Evolutionary conservation across 148 eudicot genomes (phyloP).

Genomic region (Camellia sinensis): DNA sequence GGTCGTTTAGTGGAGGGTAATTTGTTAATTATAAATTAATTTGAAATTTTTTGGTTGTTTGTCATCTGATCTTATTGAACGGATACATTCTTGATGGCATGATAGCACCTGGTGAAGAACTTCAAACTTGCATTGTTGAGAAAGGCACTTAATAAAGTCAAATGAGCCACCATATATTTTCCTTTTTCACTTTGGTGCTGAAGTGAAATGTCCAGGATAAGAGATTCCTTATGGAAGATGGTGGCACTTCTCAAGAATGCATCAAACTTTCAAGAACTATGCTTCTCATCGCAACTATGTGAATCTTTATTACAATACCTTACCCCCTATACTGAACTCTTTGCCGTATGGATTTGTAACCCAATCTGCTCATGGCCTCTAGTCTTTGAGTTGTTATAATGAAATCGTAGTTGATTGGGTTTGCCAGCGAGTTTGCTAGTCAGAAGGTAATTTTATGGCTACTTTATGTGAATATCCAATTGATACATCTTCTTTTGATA

Average conservation of each 20-base stretch:
- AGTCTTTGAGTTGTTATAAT: background rate
- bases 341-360: background rate
- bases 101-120: background rate
- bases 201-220: conserved; percentile 3
- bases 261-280: background rate
- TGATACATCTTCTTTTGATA: background rate
- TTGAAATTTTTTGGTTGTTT: background rate
- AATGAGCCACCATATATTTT: background rate
- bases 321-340: background rate
- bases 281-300: background rate
- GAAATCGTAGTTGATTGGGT: background rate
- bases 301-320: background rate
- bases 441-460: background rate
- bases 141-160: background rate
- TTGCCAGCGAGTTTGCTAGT: background rate
- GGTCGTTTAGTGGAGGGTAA: conserved; percentile 20
- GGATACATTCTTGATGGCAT: background rate
- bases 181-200: background rate
- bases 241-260: background rate
- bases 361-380: background rate
- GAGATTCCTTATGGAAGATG: background rate
- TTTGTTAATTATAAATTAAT: background rate
- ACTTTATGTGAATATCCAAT: background rate
- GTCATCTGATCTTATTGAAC: background rate
- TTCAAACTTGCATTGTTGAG: background rate